Percentiles rank a stretch among this genome's conserved stretches.
These are phyloP conservation scores for Botrytis deweyae DNA, from an alignment of 2,329 filamentous ascomycete species.

Conservation along the genomic window DNA sequence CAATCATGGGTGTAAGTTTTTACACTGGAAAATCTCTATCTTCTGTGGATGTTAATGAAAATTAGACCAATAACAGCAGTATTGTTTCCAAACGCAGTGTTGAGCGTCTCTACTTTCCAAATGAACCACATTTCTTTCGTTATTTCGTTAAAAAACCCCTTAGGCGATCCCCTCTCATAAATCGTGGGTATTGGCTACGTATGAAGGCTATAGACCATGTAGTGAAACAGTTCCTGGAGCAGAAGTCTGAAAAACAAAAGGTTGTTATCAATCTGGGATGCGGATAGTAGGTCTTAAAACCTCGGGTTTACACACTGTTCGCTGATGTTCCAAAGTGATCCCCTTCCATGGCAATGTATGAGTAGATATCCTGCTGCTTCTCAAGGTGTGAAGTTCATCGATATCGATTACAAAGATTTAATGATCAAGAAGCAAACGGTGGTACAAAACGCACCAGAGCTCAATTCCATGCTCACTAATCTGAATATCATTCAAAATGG, in stretches of 20 bases:
- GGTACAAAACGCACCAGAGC: conserved; percentile 61
- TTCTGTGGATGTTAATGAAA: conserved; percentile 3
- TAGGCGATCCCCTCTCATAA: conserved; percentile 82
- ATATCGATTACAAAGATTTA: conserved; percentile 81
- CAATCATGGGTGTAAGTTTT: conserved; percentile 36
- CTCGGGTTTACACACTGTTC: conserved; percentile 9
- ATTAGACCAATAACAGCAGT: conserved; percentile 82
- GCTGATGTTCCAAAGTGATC: conserved; percentile 60
- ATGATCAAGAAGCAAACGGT: conserved; percentile 71
- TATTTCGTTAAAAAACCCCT: conserved; percentile 85
- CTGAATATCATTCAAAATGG: conserved; percentile 44
- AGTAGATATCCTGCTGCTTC: conserved; percentile 61
- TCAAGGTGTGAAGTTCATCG: conserved; percentile 66
- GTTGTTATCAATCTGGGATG: conserved; percentile 83
- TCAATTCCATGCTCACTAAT: conserved; percentile 53
- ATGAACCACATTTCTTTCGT: conserved; percentile 79
- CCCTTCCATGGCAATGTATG: conserved; percentile 81
- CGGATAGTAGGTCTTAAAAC: conserved; percentile 68
- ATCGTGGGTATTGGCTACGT: conserved; percentile 56
- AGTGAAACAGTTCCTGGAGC: conserved; percentile 70
- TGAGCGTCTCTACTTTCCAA: conserved; percentile 78
- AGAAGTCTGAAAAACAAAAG: conserved; percentile 57
- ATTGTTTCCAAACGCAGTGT: conserved; percentile 92
- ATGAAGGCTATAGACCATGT: conserved; percentile 78
- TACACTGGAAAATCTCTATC: background rate